These are phyloP conservation scores for Jacaranda mimosifolia DNA, from an alignment of 257 asterid genomes.

Conservation along the genomic window DNA sequence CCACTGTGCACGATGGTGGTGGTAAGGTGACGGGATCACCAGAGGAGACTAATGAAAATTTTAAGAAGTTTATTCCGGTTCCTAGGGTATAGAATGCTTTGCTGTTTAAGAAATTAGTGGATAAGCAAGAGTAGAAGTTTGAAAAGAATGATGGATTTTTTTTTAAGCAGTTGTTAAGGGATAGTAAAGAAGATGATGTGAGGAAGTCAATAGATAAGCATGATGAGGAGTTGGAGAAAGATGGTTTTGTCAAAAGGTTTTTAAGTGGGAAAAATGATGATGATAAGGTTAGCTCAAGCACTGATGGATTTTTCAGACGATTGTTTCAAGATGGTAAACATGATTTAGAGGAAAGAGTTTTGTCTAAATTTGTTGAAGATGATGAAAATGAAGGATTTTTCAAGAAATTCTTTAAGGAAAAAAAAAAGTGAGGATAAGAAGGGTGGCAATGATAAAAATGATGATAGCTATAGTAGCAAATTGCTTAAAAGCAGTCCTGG, in stretches of 20 bases:
- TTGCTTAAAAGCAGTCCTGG: constrained; percentile 89
- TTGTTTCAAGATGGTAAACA: constrained; percentile 75
- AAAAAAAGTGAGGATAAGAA: constrained; percentile 77
- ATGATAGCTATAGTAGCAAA: constrained; percentile 49
- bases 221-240: constrained; percentile 77
- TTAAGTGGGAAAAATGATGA: constrained; percentile 65
- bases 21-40: constrained; percentile 57
- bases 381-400: constrained; percentile 84
- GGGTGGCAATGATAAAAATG: constrained; percentile 66
- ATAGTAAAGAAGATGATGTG: constrained; percentile 56
- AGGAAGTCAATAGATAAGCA: constrained; percentile 67
- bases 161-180: constrained; percentile 67
- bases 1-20: constrained; percentile 60
- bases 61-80: constrained; percentile 82
- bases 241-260: constrained; percentile 78
- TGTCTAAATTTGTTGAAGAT: constrained; percentile 68
- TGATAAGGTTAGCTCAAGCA: constrained; percentile 53
- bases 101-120: constrained; percentile 77
- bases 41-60: constrained; percentile 75
- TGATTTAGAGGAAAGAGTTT: constrained; percentile 66
- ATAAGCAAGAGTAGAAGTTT: constrained; percentile 72
- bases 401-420: constrained; percentile 79
- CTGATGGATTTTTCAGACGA: constrained; percentile 62
- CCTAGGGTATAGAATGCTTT: constrained; percentile 78
- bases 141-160: constrained; percentile 87